A percentile compares a stretch with the other conserved stretches of the same genome.
Conservation (phyloP, 306 rosid genomes). For the Rosa multiflora region DNA sequence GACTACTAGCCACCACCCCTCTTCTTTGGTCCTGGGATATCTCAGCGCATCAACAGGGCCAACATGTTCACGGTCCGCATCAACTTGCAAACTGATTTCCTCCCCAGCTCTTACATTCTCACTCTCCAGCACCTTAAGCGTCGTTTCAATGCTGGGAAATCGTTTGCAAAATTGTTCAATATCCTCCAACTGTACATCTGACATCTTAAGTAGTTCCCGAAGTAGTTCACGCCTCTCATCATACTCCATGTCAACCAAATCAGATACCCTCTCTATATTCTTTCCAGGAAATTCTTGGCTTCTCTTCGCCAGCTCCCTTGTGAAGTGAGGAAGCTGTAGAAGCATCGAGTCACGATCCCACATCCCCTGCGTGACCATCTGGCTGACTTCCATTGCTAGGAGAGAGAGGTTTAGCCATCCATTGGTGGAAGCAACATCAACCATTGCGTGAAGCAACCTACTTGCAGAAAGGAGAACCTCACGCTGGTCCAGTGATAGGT, state of each 20-base stretch:
- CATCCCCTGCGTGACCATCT: slow-evolving; percentile 93
- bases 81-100: slow-evolving; percentile 55
- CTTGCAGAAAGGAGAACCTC: slow-evolving; percentile 84
- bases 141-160: slow-evolving; percentile 79
- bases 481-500: slow-evolving; percentile 78
- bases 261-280: slow-evolving; percentile 75
- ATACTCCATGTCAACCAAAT: slow-evolving; percentile 89
- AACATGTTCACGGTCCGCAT: slow-evolving; percentile 73
- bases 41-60: slow-evolving; percentile 71
- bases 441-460: slow-evolving; percentile 89
- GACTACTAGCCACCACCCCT: slow-evolving; percentile 96
- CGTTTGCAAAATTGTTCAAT: slow-evolving; percentile 80
- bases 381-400: slow-evolving; percentile 93
- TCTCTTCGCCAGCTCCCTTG: slow-evolving; percentile 80
- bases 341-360: slow-evolving; percentile 96
- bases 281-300: slow-evolving; percentile 70
- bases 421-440: slow-evolving; percentile 87
- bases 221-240: slow-evolving; percentile 74
- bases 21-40: slow-evolving; percentile 89
- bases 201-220: slow-evolving; percentile 76
- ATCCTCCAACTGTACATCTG: slow-evolving; percentile 69
- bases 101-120: slow-evolving; percentile 64
- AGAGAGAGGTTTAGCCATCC: slow-evolving; percentile 89
- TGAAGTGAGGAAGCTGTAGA: slow-evolving; percentile 88
- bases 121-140: slow-evolving; percentile 60